A percentile compares a stretch with the other conserved stretches of the same genome.
Conservation (phyloP, 306 rosid genomes). For the Albizia julibrissin region DNA sequence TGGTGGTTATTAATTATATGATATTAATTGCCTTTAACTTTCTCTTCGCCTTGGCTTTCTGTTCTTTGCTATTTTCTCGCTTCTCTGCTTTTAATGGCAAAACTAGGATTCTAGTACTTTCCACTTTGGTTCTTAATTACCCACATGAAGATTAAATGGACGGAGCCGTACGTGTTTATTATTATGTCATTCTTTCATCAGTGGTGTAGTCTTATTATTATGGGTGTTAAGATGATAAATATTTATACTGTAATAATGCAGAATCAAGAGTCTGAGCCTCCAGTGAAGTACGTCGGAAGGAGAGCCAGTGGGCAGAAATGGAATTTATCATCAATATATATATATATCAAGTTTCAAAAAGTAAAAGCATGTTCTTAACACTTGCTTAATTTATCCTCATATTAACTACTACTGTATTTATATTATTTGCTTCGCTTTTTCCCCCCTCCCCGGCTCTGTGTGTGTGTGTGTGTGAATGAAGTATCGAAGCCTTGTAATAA, state of each 20-base stretch:
- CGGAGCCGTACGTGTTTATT: neutral
- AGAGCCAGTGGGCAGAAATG: slow-evolving; percentile 11
- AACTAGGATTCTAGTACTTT: neutral
- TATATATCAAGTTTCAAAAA: neutral
- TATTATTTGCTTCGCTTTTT: neutral
- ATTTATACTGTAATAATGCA: slow-evolving; percentile 22
- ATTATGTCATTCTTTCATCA: neutral
- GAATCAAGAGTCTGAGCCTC: slow-evolving; percentile 44
- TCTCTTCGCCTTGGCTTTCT: neutral
- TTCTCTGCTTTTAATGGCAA: neutral
- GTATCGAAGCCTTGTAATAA: neutral
- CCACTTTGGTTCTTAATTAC: neutral
- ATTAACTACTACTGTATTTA: neutral
- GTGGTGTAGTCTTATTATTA: neutral
- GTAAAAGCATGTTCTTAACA: neutral
- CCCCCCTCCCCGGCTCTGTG: too few relatives aligned
- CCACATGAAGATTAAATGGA: neutral
- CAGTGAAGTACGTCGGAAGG: slow-evolving; percentile 32
- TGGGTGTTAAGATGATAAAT: neutral
- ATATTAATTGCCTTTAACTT: neutral
- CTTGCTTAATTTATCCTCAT: neutral
- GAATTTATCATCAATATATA: too few relatives aligned
- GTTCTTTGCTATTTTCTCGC: neutral
- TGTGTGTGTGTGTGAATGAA: neutral
- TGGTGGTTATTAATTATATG: too few relatives aligned